Evolutionary conservation across 2,329 filamentous ascomycete species (phyloP).

Genomic region (Fusarium chaquense): DNA sequence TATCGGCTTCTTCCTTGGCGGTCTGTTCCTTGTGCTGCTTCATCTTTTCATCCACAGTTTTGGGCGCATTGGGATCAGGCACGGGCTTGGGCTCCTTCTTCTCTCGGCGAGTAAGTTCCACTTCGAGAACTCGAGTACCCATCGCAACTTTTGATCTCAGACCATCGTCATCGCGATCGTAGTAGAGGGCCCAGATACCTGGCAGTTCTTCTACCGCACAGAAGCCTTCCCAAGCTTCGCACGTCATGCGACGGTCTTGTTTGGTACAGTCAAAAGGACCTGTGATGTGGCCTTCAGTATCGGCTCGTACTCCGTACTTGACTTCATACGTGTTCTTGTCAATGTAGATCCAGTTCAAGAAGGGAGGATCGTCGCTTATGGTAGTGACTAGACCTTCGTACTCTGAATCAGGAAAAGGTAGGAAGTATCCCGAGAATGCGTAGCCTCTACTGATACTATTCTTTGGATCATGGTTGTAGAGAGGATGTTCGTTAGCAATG

Average conservation of each 20-base stretch:
- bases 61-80: slow-evolving; percentile 34
- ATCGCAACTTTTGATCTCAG: slow-evolving; percentile 59
- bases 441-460: slow-evolving; percentile 64
- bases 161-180: slow-evolving; percentile 60
- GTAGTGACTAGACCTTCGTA: slow-evolving; percentile 62
- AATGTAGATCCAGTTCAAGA: slow-evolving; percentile 65
- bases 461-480: slow-evolving; percentile 44
- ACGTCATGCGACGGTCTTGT: slow-evolving; percentile 63
- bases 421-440: slow-evolving; percentile 67
- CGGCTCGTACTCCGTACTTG: slow-evolving; percentile 59
- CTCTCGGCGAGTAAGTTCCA: slow-evolving; percentile 67
- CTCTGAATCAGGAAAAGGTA: slow-evolving; percentile 67
- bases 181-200: slow-evolving; percentile 61
- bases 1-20: slow-evolving; percentile 39
- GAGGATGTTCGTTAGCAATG: slow-evolving; percentile 46
- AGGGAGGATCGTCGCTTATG: slow-evolving; percentile 61
- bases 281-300: slow-evolving; percentile 58
- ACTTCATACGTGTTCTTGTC: slow-evolving; percentile 60
- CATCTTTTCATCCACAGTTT: slow-evolving; percentile 48
- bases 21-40: slow-evolving; percentile 47
- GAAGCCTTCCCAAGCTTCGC: slow-evolving; percentile 64
- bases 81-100: slow-evolving; percentile 50
- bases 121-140: slow-evolving; percentile 64
- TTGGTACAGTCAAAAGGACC: slow-evolving; percentile 65
- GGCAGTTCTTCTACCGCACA: slow-evolving; percentile 58